Evolutionary conservation across 495 filamentous ascomycete species (phyloP), one percentile per base, ranked within the genome.

Genomic region (Mycothermus thermophilus): DNA sequence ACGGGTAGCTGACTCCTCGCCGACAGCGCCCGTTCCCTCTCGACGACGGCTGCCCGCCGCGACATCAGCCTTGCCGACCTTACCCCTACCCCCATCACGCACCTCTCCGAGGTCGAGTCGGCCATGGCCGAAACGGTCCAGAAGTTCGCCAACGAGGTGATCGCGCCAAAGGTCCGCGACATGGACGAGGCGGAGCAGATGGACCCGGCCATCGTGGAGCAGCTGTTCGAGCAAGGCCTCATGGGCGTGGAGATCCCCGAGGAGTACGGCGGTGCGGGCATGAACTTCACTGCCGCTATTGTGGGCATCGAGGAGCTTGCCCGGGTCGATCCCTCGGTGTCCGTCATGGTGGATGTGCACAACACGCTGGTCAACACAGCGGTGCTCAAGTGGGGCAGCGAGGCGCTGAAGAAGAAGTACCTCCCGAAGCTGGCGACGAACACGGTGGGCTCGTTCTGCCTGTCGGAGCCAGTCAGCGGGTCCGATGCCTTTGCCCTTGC

Each of bases 181-280:
- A 99, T 99, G 90, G 90, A 99, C 50, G 90, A 99, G 64, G 78
- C 79, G 18, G 90, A 99, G 66, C 57, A 65, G 6, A 99, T 99
- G 90, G 92, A 99, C 59, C 72, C 79, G 0, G 54, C 70, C 3
- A 54, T 99, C 18, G 78, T 99, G 11, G 85, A 94, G 59, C 79
- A 86, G 57, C 70, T 94, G 20, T 99, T 99, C 50, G 90, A 96
- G 63, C 88, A 96, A 59, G 90, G 90, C 3, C 54, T 99, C 8
- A 99, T 99, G 90, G 80, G 90, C 33, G 72, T 99, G 35, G 90
- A 99, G 63, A 85, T 99, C 15, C 88, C 87, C 17, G 92, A 99
- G 59, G 86, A 95, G 54, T 96, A 79, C 51, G 90, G 90, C 35
- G 90, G 90, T 11, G 79, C 90, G 3, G 90, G 85, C 30, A 96